Base-by-base conservation (phyloP, 2,329 filamentous ascomycete genomes). In the Alternaria brassicicola region DNA sequence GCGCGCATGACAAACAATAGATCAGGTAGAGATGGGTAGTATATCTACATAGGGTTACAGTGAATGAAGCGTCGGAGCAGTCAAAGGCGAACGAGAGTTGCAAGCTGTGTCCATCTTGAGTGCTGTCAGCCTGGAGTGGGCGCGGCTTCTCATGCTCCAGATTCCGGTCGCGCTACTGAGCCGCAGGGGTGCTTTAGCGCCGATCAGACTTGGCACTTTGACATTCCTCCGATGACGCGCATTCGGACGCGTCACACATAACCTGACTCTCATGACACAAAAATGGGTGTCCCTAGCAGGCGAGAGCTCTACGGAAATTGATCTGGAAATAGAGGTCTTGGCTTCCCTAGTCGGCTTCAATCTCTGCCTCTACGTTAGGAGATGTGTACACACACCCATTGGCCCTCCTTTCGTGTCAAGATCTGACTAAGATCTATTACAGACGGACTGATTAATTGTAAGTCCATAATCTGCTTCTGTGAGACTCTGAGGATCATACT, bases 271-370 rank as follows among this genome's bases (percentile, higher is more conserved):
- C 43, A 47, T 0, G 2, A 33, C 13, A 23, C 19, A 5, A 25
- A 17, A 2, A 4, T 7, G 17, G 12, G 12, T 8, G 15, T 1
- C 10, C 4, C 10, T 39, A 39, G 9, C 36, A 23, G 19, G 17
- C 8, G 10, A 23, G 19, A 15, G 3, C 13, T 4, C 10, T 13
- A 2, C 0, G 2, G 1, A 13, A 0, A 21, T 23, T 2, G 5
- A 10, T 15, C 36, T 23, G 19, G 6, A 23, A 0, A 19, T 0
- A 15, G 12, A 39, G 12, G 2, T 23, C 19, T 23, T 21, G 6
- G 19, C 17, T 38, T 4, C n/a, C 0, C 9, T 21, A 19, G 0
- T 38, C 17, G 35, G 31, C 15, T 5, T 35, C 15, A 5, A 4
- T 38, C 35, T 36, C 35, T 36, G 17, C 6, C 33, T 5, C 2